A percentile compares a stretch with the other conserved stretches of the same genome.
phyloP scores from a whole-genome alignment of 2,329 filamentous ascomycete species.

The Cladosporium sp. region DNA sequence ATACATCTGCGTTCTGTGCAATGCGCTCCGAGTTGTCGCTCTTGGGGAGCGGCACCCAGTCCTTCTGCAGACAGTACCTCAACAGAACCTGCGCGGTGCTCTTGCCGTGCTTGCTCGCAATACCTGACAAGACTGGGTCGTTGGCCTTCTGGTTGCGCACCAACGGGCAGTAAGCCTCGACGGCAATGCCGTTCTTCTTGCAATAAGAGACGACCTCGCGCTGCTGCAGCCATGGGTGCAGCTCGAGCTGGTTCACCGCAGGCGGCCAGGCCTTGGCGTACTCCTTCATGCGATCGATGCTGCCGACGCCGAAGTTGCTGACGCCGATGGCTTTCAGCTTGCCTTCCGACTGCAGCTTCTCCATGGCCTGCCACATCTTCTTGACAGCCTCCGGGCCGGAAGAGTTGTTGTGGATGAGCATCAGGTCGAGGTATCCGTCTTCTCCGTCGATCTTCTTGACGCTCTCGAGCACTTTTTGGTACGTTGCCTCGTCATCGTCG shows the following conservation, averaged over 20 bases:
- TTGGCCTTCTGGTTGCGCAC: constrained; percentile 72
- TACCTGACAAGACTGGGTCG: constrained; percentile 63
- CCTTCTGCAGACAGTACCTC: constrained; percentile 81
- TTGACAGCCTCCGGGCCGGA: constrained; percentile 58
- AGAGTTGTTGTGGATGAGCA: constrained; percentile 68
- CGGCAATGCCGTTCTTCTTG: constrained; percentile 59
- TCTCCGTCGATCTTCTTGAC: constrained; percentile 62
- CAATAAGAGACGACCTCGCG: constrained; percentile 60
- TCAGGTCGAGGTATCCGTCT: constrained; percentile 68
- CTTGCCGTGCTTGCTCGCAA: constrained; percentile 73
- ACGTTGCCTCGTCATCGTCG: constrained; percentile 59
- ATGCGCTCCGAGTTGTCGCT: constrained; percentile 70
- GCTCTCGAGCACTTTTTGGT: constrained; percentile 61
- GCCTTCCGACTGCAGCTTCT: constrained; percentile 62
- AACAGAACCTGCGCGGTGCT: constrained; percentile 76
- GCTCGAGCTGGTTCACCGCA: constrained; percentile 74
- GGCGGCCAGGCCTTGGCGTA: constrained; percentile 70
- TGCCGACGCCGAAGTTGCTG: constrained; percentile 69
- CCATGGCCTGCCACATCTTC: constrained; percentile 67
- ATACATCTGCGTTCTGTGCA: constrained; percentile 65
- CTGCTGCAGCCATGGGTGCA: constrained; percentile 74
- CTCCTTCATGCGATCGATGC: constrained; percentile 68
- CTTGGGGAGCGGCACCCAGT: constrained; percentile 70
- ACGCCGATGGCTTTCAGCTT: constrained; percentile 68
- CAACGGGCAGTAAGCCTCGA: constrained; percentile 67